A percentile compares a stretch with the other conserved stretches of the same genome.
Conservation (phyloP, 1,139 yeast species). For the Casaregolazyma suthepensis region DNA sequence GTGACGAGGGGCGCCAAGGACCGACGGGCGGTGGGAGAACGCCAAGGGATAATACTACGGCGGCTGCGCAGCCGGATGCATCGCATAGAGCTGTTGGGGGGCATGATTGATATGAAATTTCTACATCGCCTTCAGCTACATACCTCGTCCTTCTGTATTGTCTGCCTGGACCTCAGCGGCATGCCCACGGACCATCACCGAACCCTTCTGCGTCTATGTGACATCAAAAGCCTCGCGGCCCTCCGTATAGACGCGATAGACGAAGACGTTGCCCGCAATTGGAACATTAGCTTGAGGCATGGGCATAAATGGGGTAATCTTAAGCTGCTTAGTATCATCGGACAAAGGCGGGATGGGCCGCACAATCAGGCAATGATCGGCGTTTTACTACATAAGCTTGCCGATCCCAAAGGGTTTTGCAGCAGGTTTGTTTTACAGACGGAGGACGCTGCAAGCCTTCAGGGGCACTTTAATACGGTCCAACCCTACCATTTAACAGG, state of each 20-base stretch:
- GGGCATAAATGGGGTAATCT: constrained; percentile 3
- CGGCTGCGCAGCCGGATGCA: neutral
- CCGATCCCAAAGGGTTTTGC: neutral
- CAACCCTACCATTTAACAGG: neutral
- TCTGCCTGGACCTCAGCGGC: constrained; percentile 2
- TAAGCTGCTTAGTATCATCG: constrained; percentile 1
- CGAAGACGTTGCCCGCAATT: neutral
- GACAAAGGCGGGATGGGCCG: neutral
- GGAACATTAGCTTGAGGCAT: neutral
- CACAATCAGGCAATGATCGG: neutral
- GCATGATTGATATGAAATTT: neutral
- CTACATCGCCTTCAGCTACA: neutral
- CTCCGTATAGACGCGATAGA: constrained; percentile 2
- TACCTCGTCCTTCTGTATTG: neutral
- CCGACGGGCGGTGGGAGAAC: neutral
- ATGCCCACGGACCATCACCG: neutral
- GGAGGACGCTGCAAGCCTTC: neutral
- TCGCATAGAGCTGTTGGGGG: neutral
- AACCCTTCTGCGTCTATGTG: neutral
- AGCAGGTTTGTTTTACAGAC: neutral
- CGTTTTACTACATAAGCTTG: neutral
- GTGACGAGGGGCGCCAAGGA: neutral
- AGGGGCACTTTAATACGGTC: neutral
- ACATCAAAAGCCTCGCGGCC: constrained; percentile 1
- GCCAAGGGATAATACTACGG: neutral